phyloP scores from a whole-genome alignment of 2,329 filamentous ascomycete genomes.

The Ophiostoma angusticollis region DNA sequence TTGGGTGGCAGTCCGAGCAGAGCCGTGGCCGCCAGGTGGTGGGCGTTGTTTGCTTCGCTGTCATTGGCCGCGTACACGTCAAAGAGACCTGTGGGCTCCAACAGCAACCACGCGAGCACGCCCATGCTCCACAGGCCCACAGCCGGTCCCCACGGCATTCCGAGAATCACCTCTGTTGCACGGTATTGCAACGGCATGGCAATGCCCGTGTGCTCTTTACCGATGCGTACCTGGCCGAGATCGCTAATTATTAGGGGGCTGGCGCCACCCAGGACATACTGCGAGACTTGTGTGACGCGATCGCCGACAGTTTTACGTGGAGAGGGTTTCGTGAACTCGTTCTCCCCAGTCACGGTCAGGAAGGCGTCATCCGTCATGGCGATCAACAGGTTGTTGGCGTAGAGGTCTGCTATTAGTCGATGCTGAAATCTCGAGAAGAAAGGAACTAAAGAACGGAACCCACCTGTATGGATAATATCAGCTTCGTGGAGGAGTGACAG shows the following conservation, averaged over 20 bases:
- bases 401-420: slow-evolving; percentile 19
- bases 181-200: slow-evolving; percentile 22
- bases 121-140: slow-evolving; percentile 26
- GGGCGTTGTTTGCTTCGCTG: slow-evolving; percentile 16
- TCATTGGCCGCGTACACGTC: slow-evolving; percentile 10
- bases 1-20: slow-evolving; percentile 19
- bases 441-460: slow-evolving; percentile 13
- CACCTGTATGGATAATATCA: slow-evolving; percentile 19
- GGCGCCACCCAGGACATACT: slow-evolving; percentile 20
- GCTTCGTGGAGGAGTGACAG: slow-evolving; percentile 18
- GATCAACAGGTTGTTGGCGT: slow-evolving; percentile 25
- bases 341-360: slow-evolving; percentile 20
- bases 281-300: slow-evolving; percentile 20
- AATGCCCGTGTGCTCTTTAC: slow-evolving; percentile 9
- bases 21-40: slow-evolving; percentile 19
- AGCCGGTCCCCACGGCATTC: slow-evolving; percentile 21
- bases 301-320: slow-evolving; percentile 20
- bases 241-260: slow-evolving; percentile 23
- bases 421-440: slow-evolving; percentile 7
- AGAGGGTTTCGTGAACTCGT: slow-evolving; percentile 20
- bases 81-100: slow-evolving; percentile 17
- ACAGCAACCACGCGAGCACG: slow-evolving; percentile 20
- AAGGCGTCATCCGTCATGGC: slow-evolving; percentile 21
- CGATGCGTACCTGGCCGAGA: slow-evolving; percentile 25
- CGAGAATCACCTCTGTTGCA: slow-evolving; percentile 26